Percentiles rank a stretch among this genome's conserved stretches.
Conservation (phyloP, 2,329 filamentous ascomycete species). For the Teratosphaeria epicoccoides region DNA sequence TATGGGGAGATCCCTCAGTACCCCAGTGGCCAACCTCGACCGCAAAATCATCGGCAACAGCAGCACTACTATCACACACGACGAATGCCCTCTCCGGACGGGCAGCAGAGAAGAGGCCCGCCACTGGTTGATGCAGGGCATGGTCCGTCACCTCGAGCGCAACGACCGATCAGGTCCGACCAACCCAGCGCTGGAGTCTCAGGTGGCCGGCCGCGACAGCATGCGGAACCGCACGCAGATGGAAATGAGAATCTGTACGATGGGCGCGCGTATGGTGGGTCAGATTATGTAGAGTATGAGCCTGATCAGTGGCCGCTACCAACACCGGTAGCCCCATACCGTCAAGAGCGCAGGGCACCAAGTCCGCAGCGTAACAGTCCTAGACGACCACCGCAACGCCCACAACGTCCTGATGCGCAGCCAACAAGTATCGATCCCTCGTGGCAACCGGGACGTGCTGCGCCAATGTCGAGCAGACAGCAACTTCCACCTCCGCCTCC, state of each 20-base stretch:
- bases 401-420: constrained; percentile 16
- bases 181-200: constrained; percentile 3
- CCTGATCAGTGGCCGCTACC: constrained; percentile 19
- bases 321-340: constrained; percentile 5
- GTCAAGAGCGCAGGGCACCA: background rate
- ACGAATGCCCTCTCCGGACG: constrained; percentile 2
- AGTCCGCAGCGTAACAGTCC: constrained; percentile 6
- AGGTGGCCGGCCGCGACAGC: constrained; percentile 3
- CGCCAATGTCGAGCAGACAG: constrained; percentile 3
- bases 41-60: background rate
- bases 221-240: constrained; percentile 6
- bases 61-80: background rate
- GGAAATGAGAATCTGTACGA: constrained; percentile 17
- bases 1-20: constrained; percentile 7
- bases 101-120: constrained; percentile 1
- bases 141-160: constrained; percentile 8
- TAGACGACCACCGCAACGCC: constrained; percentile 17
- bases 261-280: constrained; percentile 15
- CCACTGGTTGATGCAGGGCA: constrained; percentile 1
- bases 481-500: constrained; percentile 9
- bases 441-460: constrained; percentile 9
- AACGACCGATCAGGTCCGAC: constrained; percentile 11
- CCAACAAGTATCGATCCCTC: constrained; percentile 9
- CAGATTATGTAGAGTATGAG: constrained; percentile 6
- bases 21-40: constrained; percentile 2